phyloP scores from a whole-genome alignment of 2,329 filamentous ascomycete genomes.

The Onygenales sp. region DNA sequence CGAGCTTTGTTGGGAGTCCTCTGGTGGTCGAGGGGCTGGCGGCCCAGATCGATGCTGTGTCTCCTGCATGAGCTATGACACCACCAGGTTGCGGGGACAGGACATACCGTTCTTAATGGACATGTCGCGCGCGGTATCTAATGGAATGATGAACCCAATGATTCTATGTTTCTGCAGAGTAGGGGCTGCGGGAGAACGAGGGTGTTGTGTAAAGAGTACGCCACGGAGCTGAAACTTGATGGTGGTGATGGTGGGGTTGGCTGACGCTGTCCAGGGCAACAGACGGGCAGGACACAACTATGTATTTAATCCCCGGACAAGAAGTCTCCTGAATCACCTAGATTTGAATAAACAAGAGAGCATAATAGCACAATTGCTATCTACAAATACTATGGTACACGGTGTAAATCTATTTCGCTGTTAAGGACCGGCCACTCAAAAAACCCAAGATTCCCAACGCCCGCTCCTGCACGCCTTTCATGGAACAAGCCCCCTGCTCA shows the following conservation, averaged over 20 bases:
- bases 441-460: not conserved
- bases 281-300: not conserved
- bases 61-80: conserved; percentile 11
- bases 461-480: not conserved
- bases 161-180: too few species aligned
- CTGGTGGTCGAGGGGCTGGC: conserved; percentile 74
- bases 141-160: not conserved
- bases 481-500: not conserved
- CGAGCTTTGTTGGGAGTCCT: conserved; percentile 82
- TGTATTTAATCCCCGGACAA: not conserved
- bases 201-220: too few species aligned
- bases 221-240: too few species aligned
- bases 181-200: too few species aligned
- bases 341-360: not conserved
- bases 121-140: conserved; percentile 22
- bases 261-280: not conserved
- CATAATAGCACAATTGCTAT: not conserved
- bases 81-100: not conserved
- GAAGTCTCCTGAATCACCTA: not conserved
- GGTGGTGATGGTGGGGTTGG: not conserved
- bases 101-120: conserved; percentile 35
- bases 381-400: conserved; percentile 3
- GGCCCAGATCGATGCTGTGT: conserved; percentile 64
- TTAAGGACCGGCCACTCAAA: not conserved
- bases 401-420: not conserved